Percentiles rank a stretch among this genome's conserved stretches.
These are phyloP conservation scores for Trichoderma sp. DNA, from an alignment of 2,329 filamentous ascomycete species.

Conservation along the genomic window DNA sequence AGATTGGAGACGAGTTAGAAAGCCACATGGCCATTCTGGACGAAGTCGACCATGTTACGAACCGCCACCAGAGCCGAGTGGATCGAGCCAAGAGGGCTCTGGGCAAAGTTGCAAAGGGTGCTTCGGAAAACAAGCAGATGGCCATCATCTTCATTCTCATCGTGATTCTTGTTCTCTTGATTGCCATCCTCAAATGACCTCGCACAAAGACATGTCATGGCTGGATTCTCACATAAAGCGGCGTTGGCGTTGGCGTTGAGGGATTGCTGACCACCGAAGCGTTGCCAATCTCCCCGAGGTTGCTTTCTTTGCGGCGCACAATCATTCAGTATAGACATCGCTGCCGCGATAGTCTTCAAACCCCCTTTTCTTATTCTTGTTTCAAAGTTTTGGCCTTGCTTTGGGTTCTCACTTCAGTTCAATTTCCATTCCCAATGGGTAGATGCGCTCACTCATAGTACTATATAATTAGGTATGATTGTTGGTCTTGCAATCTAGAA, in stretches of 20 bases:
- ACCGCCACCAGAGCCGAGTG: conserved; percentile 76
- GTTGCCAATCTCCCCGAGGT: background rate
- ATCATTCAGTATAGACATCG: background rate
- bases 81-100: conserved; percentile 74
- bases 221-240: background rate
- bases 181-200: conserved; percentile 73
- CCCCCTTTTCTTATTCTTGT: background rate
- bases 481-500: conserved; percentile 23
- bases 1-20: conserved; percentile 95
- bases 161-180: conserved; percentile 77
- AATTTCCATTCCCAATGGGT: background rate
- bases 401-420: background rate
- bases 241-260: conserved; percentile 17
- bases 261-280: background rate
- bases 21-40: conserved; percentile 86
- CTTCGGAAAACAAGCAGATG: conserved; percentile 86
- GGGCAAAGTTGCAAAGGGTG: conserved; percentile 70
- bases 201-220: background rate
- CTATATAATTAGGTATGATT: conserved; percentile 23
- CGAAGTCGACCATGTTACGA: conserved; percentile 80
- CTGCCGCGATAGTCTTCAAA: conserved; percentile 3
- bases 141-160: conserved; percentile 79
- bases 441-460: background rate
- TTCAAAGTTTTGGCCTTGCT: background rate
- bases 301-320: background rate